Base-by-base conservation (phyloP, 2,329 filamentous ascomycete species). In the Pseudogymnoascus sp. region DNA sequence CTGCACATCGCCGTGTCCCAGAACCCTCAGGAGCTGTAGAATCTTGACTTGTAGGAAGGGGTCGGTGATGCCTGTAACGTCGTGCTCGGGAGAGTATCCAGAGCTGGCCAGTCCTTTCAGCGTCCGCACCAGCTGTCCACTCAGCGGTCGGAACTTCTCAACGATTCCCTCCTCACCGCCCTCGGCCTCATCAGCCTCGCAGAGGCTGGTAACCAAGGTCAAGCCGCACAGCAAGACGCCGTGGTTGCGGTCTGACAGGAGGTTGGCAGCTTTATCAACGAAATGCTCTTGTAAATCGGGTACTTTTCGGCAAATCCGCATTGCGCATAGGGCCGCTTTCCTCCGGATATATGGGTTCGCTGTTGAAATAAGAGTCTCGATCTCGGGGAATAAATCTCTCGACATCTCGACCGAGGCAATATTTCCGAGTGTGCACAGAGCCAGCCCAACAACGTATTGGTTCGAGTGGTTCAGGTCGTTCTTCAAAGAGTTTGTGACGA, bases 341-440 rank as follows among this genome's bases (percentile, higher is more conserved):
- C 95, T 86, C 70, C 95, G 86, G 73, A 99, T 97, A 75, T 99
- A 99, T n/a, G 95, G 95, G 75, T 99, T 99, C 62, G 92, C 88
- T 60, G 93, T 97, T 45, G 92, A 89, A 68, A 99, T 80, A 60
- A 97, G 86, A 66, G 84, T 90, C 77, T 99, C 96, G 75, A 99
- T 90, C 81, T 99, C 93, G 69, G 92, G 86, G 76, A 99, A 99
- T 18, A 99, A 81, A 77, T 99, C 95, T 80, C 95, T 85, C 16
- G 95, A 96, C 95, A 99, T 99, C 76, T 99, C 95, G 72, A 97
- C 83, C 0, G 93, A 97, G 65, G 96, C 93, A 71, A 99, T 99
- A 75, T 99, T 99, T 69, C 93, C 95, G 18, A 99, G 85, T 0
- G 96, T 97, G 75, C 93, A 97, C 34, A 99, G 86, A 66, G 95